phyloP scores from a whole-genome alignment of 2,329 filamentous ascomycete genomes.

The Akanthomyces uredinophilus region DNA sequence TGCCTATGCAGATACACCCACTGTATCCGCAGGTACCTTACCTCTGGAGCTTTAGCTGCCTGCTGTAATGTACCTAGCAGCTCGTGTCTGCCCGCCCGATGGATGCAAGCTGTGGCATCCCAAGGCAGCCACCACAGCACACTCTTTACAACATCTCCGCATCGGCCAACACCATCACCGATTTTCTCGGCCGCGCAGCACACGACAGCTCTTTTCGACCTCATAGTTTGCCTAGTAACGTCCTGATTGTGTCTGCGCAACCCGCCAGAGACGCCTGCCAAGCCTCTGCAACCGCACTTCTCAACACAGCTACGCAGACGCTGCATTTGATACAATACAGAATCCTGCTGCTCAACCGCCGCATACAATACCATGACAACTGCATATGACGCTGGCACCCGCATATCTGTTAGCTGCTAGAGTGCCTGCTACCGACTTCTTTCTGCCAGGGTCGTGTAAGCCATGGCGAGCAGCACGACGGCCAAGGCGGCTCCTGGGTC shows the following conservation, averaged over 20 bases:
- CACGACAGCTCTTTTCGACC: not conserved
- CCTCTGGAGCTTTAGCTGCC: conserved; percentile 4
- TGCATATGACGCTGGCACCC: not conserved
- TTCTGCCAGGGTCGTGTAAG: not conserved
- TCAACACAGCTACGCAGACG: not conserved
- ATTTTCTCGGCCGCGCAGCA: not conserved
- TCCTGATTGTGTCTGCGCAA: not conserved
- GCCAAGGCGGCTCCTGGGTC: conserved; percentile 28
- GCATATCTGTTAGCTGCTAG: not conserved
- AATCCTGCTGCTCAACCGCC: not conserved
- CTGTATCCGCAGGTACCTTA: too few species aligned
- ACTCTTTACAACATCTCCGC: conserved; percentile 3
- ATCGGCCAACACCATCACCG: not conserved
- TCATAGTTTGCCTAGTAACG: not conserved
- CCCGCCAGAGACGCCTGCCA: not conserved
- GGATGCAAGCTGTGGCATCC: not conserved
- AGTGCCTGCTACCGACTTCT: not conserved
- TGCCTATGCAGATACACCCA: not conserved
- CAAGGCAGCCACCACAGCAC: conserved; percentile 9
- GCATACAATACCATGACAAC: not conserved
- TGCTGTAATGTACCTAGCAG: too few species aligned
- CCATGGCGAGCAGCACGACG: conserved; percentile 27
- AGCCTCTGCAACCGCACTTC: not conserved
- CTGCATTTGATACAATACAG: not conserved
- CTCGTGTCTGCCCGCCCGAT: not conserved